Evolutionary conservation across 208 protist species (phyloP).

Genomic region (Trypanosoma avium): DNA sequence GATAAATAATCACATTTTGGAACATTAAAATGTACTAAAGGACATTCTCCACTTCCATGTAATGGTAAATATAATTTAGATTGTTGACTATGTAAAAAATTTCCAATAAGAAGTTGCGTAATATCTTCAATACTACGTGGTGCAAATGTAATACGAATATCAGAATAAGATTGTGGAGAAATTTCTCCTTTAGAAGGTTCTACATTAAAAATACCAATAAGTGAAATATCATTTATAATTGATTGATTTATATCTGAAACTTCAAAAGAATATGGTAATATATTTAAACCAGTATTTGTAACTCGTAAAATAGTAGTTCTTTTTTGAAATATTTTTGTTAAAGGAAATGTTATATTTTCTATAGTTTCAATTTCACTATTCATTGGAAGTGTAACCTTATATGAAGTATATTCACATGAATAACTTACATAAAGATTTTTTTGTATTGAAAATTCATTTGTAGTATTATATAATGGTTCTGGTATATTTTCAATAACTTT

Average conservation of each 20-base stretch:
- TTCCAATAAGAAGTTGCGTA: slow-evolving; percentile 38
- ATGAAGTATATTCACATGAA: slow-evolving; percentile 66
- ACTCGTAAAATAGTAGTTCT: slow-evolving; percentile 75
- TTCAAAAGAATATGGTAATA: slow-evolving; percentile 75
- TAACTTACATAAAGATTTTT: slow-evolving; percentile 71
- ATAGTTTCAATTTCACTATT: slow-evolving; percentile 29
- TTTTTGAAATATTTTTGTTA: slow-evolving; percentile 95
- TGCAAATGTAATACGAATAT: slow-evolving; percentile 85
- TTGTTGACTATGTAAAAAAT: slow-evolving; percentile 59
- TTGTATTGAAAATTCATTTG: slow-evolving; percentile 30
- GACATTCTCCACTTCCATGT: slow-evolving; percentile 83
- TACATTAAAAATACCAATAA: slow-evolving; percentile 62
- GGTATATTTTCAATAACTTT: slow-evolving; percentile 76
- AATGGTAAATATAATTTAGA: slow-evolving; percentile 61
- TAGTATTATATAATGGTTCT: slow-evolving; percentile 59
- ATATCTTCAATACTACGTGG: slow-evolving; percentile 66
- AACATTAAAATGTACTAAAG: slow-evolving; percentile 96
- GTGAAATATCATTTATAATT: background rate
- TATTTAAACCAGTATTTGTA: slow-evolving; percentile 83
- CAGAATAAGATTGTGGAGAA: slow-evolving; percentile 32
- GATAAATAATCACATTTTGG: slow-evolving; percentile 88
- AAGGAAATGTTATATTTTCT: slow-evolving; percentile 69
- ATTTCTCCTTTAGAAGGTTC: slow-evolving; percentile 64
- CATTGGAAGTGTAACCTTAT: slow-evolving; percentile 44
- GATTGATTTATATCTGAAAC: slow-evolving; percentile 18